A percentile compares a stretch with the other conserved stretches of the same genome.
phyloP scores from a whole-genome alignment of 805 yeast genomes.

The Cyberlindnera subsufficiens region DNA sequence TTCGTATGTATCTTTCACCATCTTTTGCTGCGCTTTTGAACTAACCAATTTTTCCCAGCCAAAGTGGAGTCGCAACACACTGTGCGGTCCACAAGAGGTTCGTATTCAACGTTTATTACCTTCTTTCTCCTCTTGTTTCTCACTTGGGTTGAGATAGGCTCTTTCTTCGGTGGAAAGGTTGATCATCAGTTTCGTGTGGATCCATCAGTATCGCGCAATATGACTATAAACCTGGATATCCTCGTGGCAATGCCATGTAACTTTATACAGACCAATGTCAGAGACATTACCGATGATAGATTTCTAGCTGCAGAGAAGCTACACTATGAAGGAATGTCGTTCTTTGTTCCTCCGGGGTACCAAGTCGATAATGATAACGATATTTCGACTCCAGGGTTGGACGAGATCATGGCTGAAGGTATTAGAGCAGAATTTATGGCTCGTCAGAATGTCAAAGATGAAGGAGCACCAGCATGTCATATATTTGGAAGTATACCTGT shows the following conservation, averaged over 20 bases:
- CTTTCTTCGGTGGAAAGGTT: conserved; percentile 74
- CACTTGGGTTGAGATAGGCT: conserved; percentile 81
- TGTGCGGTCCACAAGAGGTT: conserved; percentile 73
- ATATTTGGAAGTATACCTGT: conserved; percentile 80
- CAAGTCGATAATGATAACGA: conserved; percentile 40
- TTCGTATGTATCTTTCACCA: conserved; percentile 40
- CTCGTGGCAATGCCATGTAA: conserved; percentile 83
- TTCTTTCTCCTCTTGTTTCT: conserved; percentile 58
- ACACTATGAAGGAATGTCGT: conserved; percentile 59
- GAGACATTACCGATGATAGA: conserved; percentile 73
- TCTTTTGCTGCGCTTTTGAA: not conserved
- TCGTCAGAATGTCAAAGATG: conserved; percentile 25
- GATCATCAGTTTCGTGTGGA: conserved; percentile 79
- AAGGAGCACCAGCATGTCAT: conserved; percentile 74
- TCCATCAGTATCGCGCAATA: conserved; percentile 44
- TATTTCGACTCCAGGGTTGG: conserved; percentile 56
- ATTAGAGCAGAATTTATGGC: conserved; percentile 59
- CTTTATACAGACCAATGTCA: conserved; percentile 64
- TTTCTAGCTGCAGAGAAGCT: conserved; percentile 73
- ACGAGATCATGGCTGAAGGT: conserved; percentile 59
- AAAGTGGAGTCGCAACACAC: conserved; percentile 66
- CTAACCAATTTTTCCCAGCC: conserved; percentile 30
- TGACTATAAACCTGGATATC: conserved; percentile 73
- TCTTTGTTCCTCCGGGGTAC: conserved; percentile 47
- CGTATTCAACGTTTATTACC: conserved; percentile 61